Conservation (phyloP, 2,329 filamentous ascomycete species). For the Metarhizium anisopliae region DNA sequence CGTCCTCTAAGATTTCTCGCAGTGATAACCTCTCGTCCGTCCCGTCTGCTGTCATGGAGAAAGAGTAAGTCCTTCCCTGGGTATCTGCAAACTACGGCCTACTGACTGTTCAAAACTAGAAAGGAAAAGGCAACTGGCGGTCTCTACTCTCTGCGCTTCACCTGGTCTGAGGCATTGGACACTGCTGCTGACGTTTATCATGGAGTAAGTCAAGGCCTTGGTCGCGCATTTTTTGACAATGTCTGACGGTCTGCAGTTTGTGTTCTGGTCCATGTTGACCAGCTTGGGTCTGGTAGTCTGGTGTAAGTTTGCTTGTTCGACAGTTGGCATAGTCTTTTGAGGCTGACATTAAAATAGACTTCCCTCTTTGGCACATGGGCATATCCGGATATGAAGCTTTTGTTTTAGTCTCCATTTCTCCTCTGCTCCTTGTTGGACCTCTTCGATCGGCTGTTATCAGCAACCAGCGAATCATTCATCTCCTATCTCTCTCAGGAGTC, state of each 20-base stretch:
- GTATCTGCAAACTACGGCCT: background rate
- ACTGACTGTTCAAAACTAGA: slow-evolving; percentile 34
- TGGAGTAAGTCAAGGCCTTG: slow-evolving; percentile 51
- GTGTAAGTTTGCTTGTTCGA: slow-evolving; percentile 55
- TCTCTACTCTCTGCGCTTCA: slow-evolving; percentile 63
- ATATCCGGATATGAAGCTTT: slow-evolving; percentile 92
- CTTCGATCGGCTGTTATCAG: slow-evolving; percentile 59
- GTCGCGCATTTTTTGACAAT: background rate
- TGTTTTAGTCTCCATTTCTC: slow-evolving; percentile 76
- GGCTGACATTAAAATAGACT: slow-evolving; percentile 45
- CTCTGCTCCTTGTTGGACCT: slow-evolving; percentile 64
- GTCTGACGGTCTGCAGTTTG: slow-evolving; percentile 48
- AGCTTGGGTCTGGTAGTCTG: slow-evolving; percentile 83
- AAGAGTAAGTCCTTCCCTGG: slow-evolving; percentile 52
- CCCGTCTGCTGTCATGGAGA: slow-evolving; percentile 49
- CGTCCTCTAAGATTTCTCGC: slow-evolving; percentile 32
- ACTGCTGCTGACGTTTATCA: slow-evolving; percentile 84
- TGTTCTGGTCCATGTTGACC: slow-evolving; percentile 93
- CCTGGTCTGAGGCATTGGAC: slow-evolving; percentile 66
- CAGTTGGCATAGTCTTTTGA: background rate
- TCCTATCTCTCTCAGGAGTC: slow-evolving; percentile 71
- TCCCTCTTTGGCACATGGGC: slow-evolving; percentile 98
- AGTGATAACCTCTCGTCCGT: slow-evolving; percentile 40
- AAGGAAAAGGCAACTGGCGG: slow-evolving; percentile 66
- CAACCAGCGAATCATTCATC: slow-evolving; percentile 62